Conservation (phyloP, 2,329 filamentous ascomycete genomes). For the Microdochium bolleyi region DNA sequence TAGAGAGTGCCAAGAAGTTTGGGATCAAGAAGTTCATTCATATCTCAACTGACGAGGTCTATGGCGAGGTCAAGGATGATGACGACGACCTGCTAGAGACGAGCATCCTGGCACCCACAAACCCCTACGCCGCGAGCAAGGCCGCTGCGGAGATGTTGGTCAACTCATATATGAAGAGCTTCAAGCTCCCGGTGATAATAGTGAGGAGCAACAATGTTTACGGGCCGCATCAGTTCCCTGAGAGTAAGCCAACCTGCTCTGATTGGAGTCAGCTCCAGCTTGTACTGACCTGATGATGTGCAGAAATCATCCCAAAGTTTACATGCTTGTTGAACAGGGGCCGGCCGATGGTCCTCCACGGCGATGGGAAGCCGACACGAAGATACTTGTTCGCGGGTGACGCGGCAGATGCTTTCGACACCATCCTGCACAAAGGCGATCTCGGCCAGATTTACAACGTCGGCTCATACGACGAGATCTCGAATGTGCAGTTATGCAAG, state of each 20-base stretch:
- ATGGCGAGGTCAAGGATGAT: constrained; percentile 68
- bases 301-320: constrained; percentile 82
- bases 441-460: constrained; percentile 78
- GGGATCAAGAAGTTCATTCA: constrained; percentile 69
- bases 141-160: constrained; percentile 79
- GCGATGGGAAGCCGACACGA: constrained; percentile 65
- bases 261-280: background rate
- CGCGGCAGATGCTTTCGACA: constrained; percentile 75
- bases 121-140: constrained; percentile 75
- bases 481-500: constrained; percentile 61
- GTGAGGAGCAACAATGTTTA: constrained; percentile 82
- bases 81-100: constrained; percentile 66
- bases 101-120: constrained; percentile 70
- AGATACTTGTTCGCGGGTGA: constrained; percentile 74
- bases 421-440: constrained; percentile 69
- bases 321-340: constrained; percentile 60
- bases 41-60: constrained; percentile 79
- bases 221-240: constrained; percentile 75
- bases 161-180: constrained; percentile 79
- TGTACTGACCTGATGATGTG: background rate
- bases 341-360: constrained; percentile 65
- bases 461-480: constrained; percentile 69
- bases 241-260: constrained; percentile 49
- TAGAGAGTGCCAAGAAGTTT: constrained; percentile 69
- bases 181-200: constrained; percentile 72